These are phyloP conservation scores for Penicillium parvum DNA, from an alignment of 495 filamentous ascomycete species.

Conservation along the genomic window DNA sequence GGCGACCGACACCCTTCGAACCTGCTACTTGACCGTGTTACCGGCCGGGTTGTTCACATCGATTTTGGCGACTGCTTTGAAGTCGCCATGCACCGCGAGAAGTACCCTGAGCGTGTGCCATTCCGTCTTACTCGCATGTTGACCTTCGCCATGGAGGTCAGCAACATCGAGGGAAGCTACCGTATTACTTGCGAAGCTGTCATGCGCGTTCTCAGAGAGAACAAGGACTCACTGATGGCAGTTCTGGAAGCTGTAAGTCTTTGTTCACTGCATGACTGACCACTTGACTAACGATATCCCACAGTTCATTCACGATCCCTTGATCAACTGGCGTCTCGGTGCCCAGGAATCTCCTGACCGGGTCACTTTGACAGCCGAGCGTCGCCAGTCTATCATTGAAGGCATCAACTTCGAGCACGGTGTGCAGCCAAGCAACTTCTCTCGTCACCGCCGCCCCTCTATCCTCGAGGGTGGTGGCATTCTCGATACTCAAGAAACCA, in stretches of 20 bases:
- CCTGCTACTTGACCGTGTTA: conserved; percentile 91
- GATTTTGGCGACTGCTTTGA: conserved; percentile 99
- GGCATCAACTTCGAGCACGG: conserved; percentile 53
- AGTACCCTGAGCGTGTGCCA: conserved; percentile 95
- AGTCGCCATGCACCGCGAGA: conserved; percentile 98
- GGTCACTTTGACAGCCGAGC: conserved; percentile 76
- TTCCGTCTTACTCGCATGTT: conserved; percentile 98
- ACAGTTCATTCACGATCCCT: conserved; percentile 94
- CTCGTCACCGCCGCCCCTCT: conserved; percentile 45
- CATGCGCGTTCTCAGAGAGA: conserved; percentile 92
- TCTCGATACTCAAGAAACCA: conserved; percentile 46
- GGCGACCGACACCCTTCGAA: conserved; percentile 97
- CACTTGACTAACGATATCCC: conserved; percentile 20
- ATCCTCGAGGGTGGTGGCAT: conserved; percentile 50
- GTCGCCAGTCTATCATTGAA: conserved; percentile 67
- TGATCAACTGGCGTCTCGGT: conserved; percentile 94
- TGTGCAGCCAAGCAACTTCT: conserved; percentile 42
- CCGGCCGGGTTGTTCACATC: conserved; percentile 94
- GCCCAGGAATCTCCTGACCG: conserved; percentile 76
- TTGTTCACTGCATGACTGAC: background rate
- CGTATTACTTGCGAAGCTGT: conserved; percentile 96
- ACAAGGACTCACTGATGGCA: conserved; percentile 98
- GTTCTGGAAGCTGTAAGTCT: conserved; percentile 90
- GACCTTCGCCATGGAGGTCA: conserved; percentile 99
- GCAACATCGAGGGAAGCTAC: conserved; percentile 98